Conservation (phyloP, 2,329 filamentous ascomycete species). For the Pseudogymnoascus sp. region DNA sequence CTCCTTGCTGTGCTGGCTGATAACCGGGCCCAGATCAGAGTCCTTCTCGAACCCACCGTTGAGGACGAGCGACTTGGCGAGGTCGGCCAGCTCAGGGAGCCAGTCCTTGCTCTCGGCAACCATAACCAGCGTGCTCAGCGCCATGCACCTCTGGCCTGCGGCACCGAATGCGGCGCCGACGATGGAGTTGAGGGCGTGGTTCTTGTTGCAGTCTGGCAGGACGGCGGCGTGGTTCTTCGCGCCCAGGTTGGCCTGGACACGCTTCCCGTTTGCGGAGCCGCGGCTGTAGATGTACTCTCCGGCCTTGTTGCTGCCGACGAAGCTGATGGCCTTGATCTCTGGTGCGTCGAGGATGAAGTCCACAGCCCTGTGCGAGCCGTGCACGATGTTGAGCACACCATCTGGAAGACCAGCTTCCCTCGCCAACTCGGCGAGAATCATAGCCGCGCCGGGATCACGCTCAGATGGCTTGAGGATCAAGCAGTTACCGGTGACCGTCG, state of each 20-base stretch:
- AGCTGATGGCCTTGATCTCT: slow-evolving; percentile 77
- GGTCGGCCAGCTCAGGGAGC: slow-evolving; percentile 70
- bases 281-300: slow-evolving; percentile 79
- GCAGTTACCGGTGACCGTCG: slow-evolving; percentile 77
- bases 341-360: slow-evolving; percentile 83
- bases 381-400: slow-evolving; percentile 76
- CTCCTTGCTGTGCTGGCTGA: slow-evolving; percentile 70
- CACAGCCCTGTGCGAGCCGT: slow-evolving; percentile 72
- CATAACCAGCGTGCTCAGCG: slow-evolving; percentile 73
- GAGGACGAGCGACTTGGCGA: slow-evolving; percentile 64
- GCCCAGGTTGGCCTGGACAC: slow-evolving; percentile 79
- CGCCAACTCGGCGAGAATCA: slow-evolving; percentile 77
- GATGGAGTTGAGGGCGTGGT: slow-evolving; percentile 79
- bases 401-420: slow-evolving; percentile 75
- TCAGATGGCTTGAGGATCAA: slow-evolving; percentile 81
- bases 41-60: slow-evolving; percentile 77
- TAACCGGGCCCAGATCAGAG: slow-evolving; percentile 75
- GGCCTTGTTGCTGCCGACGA: slow-evolving; percentile 81
- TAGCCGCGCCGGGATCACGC: slow-evolving; percentile 73
- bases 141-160: slow-evolving; percentile 82
- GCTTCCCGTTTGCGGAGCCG: slow-evolving; percentile 78
- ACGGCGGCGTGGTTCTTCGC: slow-evolving; percentile 86
- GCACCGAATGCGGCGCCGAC: slow-evolving; percentile 79
- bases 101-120: slow-evolving; percentile 80
- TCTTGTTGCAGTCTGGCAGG: slow-evolving; percentile 82